These are phyloP conservation scores for Hexamita inflata DNA, from an alignment of 208 protist genomes.

Conservation along the genomic window DNA sequence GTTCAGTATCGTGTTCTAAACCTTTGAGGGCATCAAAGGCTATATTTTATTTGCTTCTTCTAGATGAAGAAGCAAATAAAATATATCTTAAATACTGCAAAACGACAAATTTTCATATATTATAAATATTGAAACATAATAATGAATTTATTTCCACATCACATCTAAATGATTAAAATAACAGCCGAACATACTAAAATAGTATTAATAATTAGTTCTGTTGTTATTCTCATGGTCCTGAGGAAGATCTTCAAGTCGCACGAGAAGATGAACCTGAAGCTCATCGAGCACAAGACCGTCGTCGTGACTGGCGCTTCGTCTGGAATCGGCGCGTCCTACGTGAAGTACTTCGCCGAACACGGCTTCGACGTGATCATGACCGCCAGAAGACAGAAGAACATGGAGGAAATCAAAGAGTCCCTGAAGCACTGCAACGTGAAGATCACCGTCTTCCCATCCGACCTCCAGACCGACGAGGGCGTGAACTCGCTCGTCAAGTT, in stretches of 20 bases:
- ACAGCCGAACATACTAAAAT: too few relatives aligned
- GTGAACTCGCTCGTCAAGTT: conserved; percentile 68
- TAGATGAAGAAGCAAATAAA: too few relatives aligned
- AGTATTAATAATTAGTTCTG: too few relatives aligned
- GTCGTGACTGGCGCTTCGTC: conserved; percentile 85
- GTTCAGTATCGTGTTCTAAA: too few relatives aligned
- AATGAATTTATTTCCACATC: too few relatives aligned
- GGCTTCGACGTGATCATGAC: not conserved
- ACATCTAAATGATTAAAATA: too few relatives aligned
- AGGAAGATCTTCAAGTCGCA: conserved; percentile 57
- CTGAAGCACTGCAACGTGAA: not conserved
- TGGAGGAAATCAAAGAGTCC: not conserved
- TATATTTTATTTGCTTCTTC: too few relatives aligned
- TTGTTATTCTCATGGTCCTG: conserved; percentile 97
- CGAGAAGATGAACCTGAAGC: conserved; percentile 24
- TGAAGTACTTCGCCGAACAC: not conserved
- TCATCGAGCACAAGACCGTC: conserved; percentile 78
- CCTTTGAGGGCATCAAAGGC: too few relatives aligned
- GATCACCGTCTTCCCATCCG: conserved; percentile 68
- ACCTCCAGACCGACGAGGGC: conserved; percentile 86
- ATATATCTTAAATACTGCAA: too few relatives aligned
- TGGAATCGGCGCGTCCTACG: not conserved
- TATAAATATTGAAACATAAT: too few relatives aligned
- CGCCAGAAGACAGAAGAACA: not conserved
- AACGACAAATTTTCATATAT: too few relatives aligned